phyloP scores from a whole-genome alignment of 2,329 filamentous ascomycete genomes.

The Cladosporium velox region DNA sequence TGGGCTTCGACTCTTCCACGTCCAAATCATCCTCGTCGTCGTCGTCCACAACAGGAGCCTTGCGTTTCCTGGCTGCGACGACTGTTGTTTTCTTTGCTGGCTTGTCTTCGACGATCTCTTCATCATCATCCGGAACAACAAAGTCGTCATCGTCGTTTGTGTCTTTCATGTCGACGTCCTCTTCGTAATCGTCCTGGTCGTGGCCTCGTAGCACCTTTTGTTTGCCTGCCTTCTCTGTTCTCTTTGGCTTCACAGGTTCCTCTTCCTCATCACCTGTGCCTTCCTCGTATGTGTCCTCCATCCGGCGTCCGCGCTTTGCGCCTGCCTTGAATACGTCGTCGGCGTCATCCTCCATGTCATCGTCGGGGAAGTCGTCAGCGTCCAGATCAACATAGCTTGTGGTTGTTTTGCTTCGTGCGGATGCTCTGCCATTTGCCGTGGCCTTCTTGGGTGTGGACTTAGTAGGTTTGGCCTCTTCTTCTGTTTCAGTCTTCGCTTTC shows the following conservation, averaged over 20 bases:
- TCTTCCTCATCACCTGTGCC: slow-evolving; percentile 67
- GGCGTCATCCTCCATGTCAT: slow-evolving; percentile 53
- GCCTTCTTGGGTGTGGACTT: slow-evolving; percentile 43
- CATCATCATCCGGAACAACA: slow-evolving; percentile 46
- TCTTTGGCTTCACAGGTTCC: slow-evolving; percentile 58
- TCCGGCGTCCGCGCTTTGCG: slow-evolving; percentile 56
- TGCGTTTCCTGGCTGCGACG: slow-evolving; percentile 54
- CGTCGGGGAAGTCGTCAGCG: slow-evolving; percentile 40
- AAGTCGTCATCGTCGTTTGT: slow-evolving; percentile 47
- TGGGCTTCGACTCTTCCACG: slow-evolving; percentile 47
- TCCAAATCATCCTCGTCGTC: slow-evolving; percentile 53
- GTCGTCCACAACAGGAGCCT: slow-evolving; percentile 58
- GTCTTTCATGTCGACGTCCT: slow-evolving; percentile 57
- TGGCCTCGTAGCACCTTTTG: slow-evolving; percentile 53
- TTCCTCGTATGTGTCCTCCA: slow-evolving; percentile 72
- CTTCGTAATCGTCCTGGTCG: slow-evolving; percentile 42
- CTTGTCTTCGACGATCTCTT: slow-evolving; percentile 43
- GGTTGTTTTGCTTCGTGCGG: slow-evolving; percentile 45
- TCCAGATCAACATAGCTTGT: slow-evolving; percentile 43
- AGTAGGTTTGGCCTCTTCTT: slow-evolving; percentile 14
- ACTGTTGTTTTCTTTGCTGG: slow-evolving; percentile 39
- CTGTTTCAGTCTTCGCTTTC: slow-evolving; percentile 25
- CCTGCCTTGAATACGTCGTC: slow-evolving; percentile 83
- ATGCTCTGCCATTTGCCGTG: slow-evolving; percentile 40
- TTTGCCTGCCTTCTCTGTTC: slow-evolving; percentile 42